These are phyloP conservation scores for Begonia peltatifolia DNA, from an alignment of 306 rosid species.

Conservation along the genomic window DNA sequence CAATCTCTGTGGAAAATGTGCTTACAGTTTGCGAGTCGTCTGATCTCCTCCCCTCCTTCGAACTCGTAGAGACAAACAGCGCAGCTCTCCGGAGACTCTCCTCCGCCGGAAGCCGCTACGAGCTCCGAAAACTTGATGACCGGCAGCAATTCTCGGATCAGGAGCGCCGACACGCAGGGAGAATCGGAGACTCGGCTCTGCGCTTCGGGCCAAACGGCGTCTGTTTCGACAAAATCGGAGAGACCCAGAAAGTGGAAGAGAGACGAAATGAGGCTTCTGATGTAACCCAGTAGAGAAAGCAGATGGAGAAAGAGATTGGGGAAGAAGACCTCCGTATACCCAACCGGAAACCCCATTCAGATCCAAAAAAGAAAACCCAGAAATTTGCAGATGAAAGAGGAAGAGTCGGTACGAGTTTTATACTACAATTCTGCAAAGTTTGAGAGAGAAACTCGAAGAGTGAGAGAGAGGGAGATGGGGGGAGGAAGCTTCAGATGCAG, in stretches of 20 bases:
- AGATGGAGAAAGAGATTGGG: conserved; percentile 53
- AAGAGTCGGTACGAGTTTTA: neutral
- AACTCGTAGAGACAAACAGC: conserved; percentile 74
- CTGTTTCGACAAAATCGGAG: conserved; percentile 56
- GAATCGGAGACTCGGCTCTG: conserved; percentile 6
- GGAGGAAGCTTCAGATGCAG: neutral
- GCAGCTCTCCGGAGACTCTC: conserved; percentile 35
- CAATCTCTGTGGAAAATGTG: conserved; percentile 80
- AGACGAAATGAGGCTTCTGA: conserved; percentile 34
- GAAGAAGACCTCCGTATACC: conserved; percentile 51
- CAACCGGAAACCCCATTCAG: conserved; percentile 75
- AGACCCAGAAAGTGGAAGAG: conserved; percentile 51
- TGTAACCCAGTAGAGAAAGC: conserved; percentile 43
- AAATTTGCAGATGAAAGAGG: no score
- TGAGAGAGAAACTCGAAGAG: neutral
- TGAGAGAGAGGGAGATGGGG: conserved; percentile 6
- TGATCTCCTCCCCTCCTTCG: conserved; percentile 50
- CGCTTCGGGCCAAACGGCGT: conserved; percentile 26
- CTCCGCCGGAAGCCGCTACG: conserved; percentile 1
- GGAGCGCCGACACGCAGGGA: conserved; percentile 41
- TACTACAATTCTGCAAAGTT: no score
- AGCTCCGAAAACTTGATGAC: conserved; percentile 30
- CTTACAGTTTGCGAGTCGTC: conserved; percentile 62
- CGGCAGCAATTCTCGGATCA: conserved; percentile 65
- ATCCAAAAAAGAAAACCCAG: neutral